Percentiles rank a stretch among this genome's conserved stretches.
Conservation (phyloP, 192 early-diverging fungal genomes). For the Linnemannia zychae region DNA sequence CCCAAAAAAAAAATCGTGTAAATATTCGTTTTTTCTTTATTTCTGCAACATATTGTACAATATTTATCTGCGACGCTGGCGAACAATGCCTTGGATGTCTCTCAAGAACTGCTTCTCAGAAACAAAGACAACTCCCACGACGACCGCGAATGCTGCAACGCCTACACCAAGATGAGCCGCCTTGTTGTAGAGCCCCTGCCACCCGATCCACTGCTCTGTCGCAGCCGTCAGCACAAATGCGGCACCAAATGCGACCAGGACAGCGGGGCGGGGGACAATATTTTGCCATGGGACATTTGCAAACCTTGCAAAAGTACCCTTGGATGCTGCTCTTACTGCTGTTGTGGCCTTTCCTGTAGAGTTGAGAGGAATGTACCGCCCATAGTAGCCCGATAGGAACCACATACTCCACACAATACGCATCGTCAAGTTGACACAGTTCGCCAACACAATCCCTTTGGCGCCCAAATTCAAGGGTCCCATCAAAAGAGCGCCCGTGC, state of each 20-base stretch:
- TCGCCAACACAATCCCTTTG: conserved; percentile 86
- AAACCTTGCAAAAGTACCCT: not conserved
- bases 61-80: conserved; percentile 19
- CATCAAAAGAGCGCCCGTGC: conserved; percentile 72
- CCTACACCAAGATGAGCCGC: conserved; percentile 70
- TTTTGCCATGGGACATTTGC: conserved; percentile 41
- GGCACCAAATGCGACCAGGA: conserved; percentile 61
- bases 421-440: conserved; percentile 85
- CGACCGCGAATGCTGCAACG: conserved; percentile 13
- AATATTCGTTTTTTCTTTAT: not conserved
- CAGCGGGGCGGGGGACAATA: conserved; percentile 59
- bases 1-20: not conserved
- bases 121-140: conserved; percentile 10
- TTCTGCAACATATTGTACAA: not conserved
- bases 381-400: conserved; percentile 75
- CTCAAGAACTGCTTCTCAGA: conserved; percentile 40
- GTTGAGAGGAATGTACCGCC: conserved; percentile 25
- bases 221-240: conserved; percentile 66
- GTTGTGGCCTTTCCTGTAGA: not conserved
- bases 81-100: conserved; percentile 30
- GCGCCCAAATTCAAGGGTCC: conserved; percentile 72
- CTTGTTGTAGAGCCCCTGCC: conserved; percentile 64
- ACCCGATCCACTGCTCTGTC: conserved; percentile 70
- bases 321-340: not conserved
- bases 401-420: conserved; percentile 80